A percentile compares a stretch with the other conserved stretches of the same genome.
Conservation (phyloP, 2,329 filamentous ascomycete genomes). For the Neonectria ditissima region DNA sequence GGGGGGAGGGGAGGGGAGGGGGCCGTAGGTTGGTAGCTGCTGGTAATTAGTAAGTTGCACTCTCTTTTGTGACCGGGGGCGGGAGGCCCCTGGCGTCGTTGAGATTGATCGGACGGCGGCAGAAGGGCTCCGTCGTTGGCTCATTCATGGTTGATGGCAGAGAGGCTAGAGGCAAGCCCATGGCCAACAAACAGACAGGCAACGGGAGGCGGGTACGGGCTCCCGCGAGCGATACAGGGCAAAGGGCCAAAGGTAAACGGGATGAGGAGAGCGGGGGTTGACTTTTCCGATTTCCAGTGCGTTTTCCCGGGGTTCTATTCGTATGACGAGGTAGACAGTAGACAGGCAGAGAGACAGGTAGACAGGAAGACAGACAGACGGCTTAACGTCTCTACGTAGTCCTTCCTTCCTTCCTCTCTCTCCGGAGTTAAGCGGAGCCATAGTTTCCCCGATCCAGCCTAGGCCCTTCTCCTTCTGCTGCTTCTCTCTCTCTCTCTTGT, state of each 20-base stretch:
- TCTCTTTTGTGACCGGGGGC: background rate
- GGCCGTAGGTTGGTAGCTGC: background rate
- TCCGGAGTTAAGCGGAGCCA: background rate
- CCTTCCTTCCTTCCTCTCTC: background rate
- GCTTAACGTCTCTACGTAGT: too few species aligned
- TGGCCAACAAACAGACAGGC: constrained; percentile 2
- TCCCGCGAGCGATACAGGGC: constrained; percentile 1
- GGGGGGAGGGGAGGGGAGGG: too few species aligned
- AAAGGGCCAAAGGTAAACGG: background rate
- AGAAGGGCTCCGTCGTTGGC: constrained; percentile 2
- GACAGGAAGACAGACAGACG: too few species aligned
- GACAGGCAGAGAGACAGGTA: too few species aligned
- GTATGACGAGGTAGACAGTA: too few species aligned
- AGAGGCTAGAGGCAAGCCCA: background rate
- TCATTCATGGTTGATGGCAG: background rate
- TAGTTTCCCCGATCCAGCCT: background rate
- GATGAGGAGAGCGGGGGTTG: too few species aligned
- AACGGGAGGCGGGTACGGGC: background rate
- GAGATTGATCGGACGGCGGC: constrained; percentile 8
- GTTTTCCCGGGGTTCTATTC: too few species aligned
- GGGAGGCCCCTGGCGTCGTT: background rate
- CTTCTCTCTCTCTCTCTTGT: too few species aligned
- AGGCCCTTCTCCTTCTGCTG: too few species aligned
- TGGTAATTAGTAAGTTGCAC: background rate
- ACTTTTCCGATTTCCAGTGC: too few species aligned